Evolutionary conservation across 169 alveolate species (phyloP).

Genomic region (Eimeria maxima): DNA sequence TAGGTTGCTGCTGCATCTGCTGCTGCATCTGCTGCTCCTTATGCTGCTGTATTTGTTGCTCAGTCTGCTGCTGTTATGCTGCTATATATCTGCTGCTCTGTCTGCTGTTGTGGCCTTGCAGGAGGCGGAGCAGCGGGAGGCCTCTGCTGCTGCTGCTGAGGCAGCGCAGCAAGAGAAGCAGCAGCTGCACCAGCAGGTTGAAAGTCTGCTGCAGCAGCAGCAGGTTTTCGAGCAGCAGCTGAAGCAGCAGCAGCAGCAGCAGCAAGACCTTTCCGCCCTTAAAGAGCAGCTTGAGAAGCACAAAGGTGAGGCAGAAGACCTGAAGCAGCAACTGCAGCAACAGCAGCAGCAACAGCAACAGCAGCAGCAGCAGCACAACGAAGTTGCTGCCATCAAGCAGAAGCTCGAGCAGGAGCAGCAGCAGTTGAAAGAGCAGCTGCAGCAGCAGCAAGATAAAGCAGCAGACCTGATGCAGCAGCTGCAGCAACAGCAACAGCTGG

Average conservation of each 20-base stretch:
- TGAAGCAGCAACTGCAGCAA: constrained; percentile 25
- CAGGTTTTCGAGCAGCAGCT: not conserved
- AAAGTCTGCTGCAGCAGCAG: not conserved
- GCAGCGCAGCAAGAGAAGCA: constrained; percentile 50
- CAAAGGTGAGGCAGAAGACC: not conserved
- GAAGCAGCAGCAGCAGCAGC: constrained; percentile 4
- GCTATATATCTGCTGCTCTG: no score
- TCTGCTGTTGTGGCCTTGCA: not conserved
- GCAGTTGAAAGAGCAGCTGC: not conserved
- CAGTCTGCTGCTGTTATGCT: no score
- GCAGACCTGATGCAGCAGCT: constrained; percentile 4
- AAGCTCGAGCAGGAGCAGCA: constrained; percentile 12
- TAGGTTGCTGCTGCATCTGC: not conserved
- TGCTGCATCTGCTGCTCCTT: constrained; percentile 11
- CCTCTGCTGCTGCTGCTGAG: constrained; percentile 55
- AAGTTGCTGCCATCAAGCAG: not conserved
- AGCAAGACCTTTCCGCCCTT: not conserved
- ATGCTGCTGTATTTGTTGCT: constrained; percentile 2
- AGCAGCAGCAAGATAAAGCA: not conserved
- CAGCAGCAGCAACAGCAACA: not conserved
- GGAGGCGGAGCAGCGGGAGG: constrained; percentile 61
- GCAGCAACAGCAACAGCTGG: constrained; percentile 9
- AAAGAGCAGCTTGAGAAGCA: constrained; percentile 25
- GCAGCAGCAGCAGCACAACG: not conserved
- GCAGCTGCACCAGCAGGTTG: constrained; percentile 12